These are phyloP conservation scores for Ascochyta viciae-villosae DNA, from an alignment of 2,329 filamentous ascomycete genomes.

Conservation along the genomic window DNA sequence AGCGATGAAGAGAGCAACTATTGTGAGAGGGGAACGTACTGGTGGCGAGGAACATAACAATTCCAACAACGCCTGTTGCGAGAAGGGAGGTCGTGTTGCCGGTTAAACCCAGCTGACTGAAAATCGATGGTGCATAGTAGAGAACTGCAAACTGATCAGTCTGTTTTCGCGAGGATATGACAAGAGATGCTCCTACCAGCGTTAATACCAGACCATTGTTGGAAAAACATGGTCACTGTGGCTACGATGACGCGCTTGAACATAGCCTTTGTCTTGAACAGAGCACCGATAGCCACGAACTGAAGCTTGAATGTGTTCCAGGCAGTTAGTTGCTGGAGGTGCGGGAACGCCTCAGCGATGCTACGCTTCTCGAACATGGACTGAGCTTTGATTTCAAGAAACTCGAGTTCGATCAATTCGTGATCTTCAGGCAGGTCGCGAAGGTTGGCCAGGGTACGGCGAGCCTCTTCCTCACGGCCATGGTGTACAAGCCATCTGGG, in stretches of 20 bases:
- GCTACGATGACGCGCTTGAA: conserved; percentile 71
- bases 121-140: conserved; percentile 61
- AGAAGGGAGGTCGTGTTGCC: conserved; percentile 63
- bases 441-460: conserved; percentile 67
- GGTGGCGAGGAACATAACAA: conserved; percentile 72
- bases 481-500: conserved; percentile 79
- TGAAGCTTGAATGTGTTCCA: conserved; percentile 65
- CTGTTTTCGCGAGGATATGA: not conserved
- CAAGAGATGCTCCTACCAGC: conserved; percentile 22
- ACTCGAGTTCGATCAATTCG: conserved; percentile 76
- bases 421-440: conserved; percentile 68
- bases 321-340: conserved; percentile 65
- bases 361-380: conserved; percentile 77
- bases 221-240: conserved; percentile 58
- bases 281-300: conserved; percentile 69
- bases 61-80: conserved; percentile 74
- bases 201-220: conserved; percentile 61
- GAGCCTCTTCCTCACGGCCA: conserved; percentile 71
- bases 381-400: conserved; percentile 83
- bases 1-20: not conserved
- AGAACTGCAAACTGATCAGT: conserved; percentile 31
- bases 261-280: conserved; percentile 72
- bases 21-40: conserved; percentile 1
- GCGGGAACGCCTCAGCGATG: conserved; percentile 70
- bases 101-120: conserved; percentile 56